Percentiles rank a stretch among this genome's conserved stretches.
Evolutionary conservation across 2,329 filamentous ascomycete species (phyloP).

Genomic region (Penicillium olsonii): DNA sequence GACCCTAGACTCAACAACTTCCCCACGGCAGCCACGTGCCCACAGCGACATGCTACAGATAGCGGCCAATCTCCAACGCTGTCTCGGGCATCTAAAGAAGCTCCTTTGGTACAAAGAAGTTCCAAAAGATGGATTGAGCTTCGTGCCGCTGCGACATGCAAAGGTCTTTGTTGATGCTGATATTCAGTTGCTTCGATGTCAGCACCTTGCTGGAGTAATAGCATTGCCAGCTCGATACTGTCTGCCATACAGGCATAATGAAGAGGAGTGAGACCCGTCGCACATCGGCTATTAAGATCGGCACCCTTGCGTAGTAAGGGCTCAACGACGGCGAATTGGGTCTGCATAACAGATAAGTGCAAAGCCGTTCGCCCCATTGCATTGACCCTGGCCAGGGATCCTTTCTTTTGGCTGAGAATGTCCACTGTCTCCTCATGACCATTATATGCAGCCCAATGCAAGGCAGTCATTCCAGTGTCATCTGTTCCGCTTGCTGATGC

Average conservation of each 20-base stretch:
- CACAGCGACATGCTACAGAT: conserved; percentile 34
- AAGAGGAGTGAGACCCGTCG: conserved; percentile 31
- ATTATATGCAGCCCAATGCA: conserved; percentile 43
- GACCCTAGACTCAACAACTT: conserved; percentile 37
- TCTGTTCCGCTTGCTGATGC: conserved; percentile 30
- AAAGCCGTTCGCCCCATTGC: conserved; percentile 36
- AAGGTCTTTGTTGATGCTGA: conserved; percentile 29
- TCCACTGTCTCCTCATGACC: conserved; percentile 40
- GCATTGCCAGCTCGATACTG: conserved; percentile 30
- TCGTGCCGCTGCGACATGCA: conserved; percentile 36
- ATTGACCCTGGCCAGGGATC: conserved; percentile 29
- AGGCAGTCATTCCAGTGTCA: conserved; percentile 38
- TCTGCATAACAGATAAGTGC: conserved; percentile 38
- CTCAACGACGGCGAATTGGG: conserved; percentile 41
- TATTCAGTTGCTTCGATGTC: conserved; percentile 36
- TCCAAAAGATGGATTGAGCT: conserved; percentile 33
- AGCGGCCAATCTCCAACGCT: conserved; percentile 36
- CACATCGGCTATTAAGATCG: conserved; percentile 32
- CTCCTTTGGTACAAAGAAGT: conserved; percentile 34
- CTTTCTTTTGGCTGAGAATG: conserved; percentile 34
- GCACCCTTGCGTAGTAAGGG: conserved; percentile 36
- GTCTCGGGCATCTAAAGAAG: conserved; percentile 36
- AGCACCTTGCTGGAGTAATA: conserved; percentile 37
- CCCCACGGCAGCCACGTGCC: conserved; percentile 36
- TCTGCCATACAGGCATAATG: conserved; percentile 41